These are phyloP conservation scores for Orbilia oligospora DNA, from an alignment of 2,329 filamentous ascomycete genomes.

Conservation along the genomic window DNA sequence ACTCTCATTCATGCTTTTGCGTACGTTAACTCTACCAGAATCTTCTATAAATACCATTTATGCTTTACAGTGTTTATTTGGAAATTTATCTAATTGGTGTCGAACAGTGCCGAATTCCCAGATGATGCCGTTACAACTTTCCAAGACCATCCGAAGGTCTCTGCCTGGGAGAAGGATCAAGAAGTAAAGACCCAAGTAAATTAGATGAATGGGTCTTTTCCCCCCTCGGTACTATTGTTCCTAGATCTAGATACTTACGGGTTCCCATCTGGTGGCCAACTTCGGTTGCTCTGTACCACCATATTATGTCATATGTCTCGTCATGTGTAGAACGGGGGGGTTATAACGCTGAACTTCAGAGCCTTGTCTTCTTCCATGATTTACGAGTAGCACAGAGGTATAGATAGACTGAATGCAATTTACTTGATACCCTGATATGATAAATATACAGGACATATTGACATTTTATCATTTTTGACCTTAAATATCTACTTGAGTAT, in stretches of 20 bases:
- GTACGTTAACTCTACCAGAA: conserved; percentile 73
- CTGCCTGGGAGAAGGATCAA: background rate
- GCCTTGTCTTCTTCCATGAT: background rate
- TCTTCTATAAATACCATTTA: background rate
- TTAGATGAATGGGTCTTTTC: background rate
- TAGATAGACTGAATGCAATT: background rate
- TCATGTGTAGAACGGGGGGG: background rate
- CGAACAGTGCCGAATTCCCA: conserved; percentile 4
- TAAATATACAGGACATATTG: too few relatives aligned
- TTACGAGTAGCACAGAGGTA: background rate
- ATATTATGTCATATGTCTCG: background rate
- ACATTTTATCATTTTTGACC: too few relatives aligned
- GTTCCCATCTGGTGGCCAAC: background rate
- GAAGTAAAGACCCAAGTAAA: conserved; percentile 6
- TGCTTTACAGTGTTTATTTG: too few relatives aligned
- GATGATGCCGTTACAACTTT: background rate
- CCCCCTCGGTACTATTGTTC: background rate
- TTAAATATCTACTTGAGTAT: too few relatives aligned
- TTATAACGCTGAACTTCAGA: background rate
- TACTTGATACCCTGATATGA: background rate
- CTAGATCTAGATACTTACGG: too few relatives aligned
- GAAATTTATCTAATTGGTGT: background rate
- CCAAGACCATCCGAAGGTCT: conserved; percentile 18
- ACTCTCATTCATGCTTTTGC: conserved; percentile 91
- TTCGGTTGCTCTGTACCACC: background rate